Evolutionary conservation across 225 moss, liverwort and hornwort genomes (phyloP).

Genomic region (Climacium dendroides): DNA sequence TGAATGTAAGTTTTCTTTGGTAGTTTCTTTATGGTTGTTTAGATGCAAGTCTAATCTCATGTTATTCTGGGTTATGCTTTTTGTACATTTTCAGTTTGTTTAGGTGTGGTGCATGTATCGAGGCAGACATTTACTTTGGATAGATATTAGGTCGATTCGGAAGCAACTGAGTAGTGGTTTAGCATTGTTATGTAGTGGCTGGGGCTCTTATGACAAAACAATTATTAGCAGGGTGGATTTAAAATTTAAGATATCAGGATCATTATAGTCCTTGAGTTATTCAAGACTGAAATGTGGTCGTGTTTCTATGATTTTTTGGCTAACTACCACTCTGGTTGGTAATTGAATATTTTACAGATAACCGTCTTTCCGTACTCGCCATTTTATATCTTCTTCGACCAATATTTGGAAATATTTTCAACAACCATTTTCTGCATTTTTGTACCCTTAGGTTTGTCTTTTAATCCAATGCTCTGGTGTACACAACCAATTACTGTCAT

Average conservation of each 20-base stretch:
- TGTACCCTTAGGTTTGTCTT: constrained; percentile 11
- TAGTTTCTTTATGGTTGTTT: not conserved
- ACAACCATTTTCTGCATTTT: constrained; percentile 41
- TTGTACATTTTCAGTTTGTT: not conserved
- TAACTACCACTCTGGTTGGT: not conserved
- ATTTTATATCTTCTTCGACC: constrained; percentile 80
- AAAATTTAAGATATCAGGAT: not conserved
- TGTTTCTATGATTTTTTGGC: not conserved
- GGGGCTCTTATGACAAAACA: not conserved
- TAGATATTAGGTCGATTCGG: not conserved
- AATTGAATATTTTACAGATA: constrained; percentile 35
- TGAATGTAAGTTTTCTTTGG: constrained; percentile 42
- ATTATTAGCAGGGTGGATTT: not conserved
- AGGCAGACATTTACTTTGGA: not conserved
- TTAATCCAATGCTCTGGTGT: not conserved
- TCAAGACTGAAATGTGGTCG: not conserved
- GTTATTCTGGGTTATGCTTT: not conserved
- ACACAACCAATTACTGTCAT: not conserved
- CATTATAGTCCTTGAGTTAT: not conserved
- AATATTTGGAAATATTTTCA: constrained; percentile 60
- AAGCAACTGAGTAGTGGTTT: not conserved
- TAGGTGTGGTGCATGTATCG: not conserved
- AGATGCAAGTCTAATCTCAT: not conserved
- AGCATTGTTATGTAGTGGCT: not conserved
- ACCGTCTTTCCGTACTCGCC: constrained; percentile 77